These are phyloP conservation scores for Dipodascus albidus DNA, from an alignment of 805 yeast genomes.

Conservation along the genomic window DNA sequence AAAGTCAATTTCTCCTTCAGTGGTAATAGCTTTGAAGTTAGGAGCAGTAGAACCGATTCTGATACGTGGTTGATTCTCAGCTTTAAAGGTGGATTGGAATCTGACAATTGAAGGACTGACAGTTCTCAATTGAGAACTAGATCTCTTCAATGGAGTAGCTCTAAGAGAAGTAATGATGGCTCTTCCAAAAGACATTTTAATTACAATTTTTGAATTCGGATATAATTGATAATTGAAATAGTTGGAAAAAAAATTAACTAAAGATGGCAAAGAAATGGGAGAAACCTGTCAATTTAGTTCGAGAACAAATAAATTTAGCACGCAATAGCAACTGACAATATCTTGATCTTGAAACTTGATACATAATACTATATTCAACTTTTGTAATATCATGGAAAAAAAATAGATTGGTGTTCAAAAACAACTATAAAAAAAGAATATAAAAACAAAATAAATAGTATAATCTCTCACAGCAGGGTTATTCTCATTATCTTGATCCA, in stretches of 20 bases:
- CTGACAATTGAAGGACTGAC: not conserved
- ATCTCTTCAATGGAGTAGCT: not conserved
- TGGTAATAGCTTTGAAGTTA: constrained; percentile 72
- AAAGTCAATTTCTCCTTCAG: constrained; percentile 75
- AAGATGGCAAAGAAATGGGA: too few species aligned
- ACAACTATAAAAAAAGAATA: too few species aligned
- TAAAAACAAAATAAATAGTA: not conserved
- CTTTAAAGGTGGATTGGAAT: constrained; percentile 13
- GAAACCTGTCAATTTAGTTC: too few species aligned
- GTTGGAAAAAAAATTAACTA: not conserved
- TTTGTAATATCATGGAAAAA: not conserved
- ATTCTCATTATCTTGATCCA: not conserved
- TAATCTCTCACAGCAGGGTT: not conserved
- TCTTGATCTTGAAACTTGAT: not conserved
- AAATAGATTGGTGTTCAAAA: not conserved
- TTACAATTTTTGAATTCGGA: not conserved
- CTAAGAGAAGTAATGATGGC: not conserved
- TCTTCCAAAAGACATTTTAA: not conserved
- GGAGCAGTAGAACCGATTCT: constrained; percentile 84
- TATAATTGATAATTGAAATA: too few species aligned
- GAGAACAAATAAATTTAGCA: too few species aligned
- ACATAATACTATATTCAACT: not conserved
- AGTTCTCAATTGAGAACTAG: constrained; percentile 1
- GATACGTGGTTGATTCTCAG: constrained; percentile 30
- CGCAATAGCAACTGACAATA: not conserved